Percentiles rank a stretch among this genome's conserved stretches.
These are phyloP conservation scores for Poterioochromonas sp. DNA, from an alignment of 352 stramenopile species.

Conservation along the genomic window DNA sequence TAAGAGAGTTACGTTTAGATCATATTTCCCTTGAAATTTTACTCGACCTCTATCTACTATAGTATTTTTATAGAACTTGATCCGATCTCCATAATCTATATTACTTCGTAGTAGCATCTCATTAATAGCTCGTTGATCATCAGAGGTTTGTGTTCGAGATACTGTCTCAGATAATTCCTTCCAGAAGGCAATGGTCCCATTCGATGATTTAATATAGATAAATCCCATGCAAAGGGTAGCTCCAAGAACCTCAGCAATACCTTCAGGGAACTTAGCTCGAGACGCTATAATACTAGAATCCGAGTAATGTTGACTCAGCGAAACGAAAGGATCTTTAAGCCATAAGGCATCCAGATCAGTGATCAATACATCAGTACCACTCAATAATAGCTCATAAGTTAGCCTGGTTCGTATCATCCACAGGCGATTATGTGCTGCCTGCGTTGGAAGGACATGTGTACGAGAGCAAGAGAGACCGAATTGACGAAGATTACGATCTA, in stretches of 20 bases:
- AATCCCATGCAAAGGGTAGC: constrained; percentile 13
- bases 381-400: background rate
- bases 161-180: background rate
- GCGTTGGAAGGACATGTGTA: background rate
- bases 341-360: constrained; percentile 1
- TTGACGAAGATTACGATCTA: background rate
- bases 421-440: background rate
- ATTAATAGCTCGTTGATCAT: background rate
- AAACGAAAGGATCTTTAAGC: background rate
- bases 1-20: background rate
- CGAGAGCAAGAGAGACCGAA: background rate
- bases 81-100: background rate
- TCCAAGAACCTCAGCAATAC: background rate
- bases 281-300: background rate
- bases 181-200: background rate
- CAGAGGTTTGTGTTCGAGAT: background rate
- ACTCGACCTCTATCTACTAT: background rate
- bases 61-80: background rate
- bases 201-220: background rate
- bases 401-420: background rate
- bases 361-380: background rate
- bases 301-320: background rate
- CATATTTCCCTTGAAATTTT: background rate
- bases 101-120: too few species aligned
- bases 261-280: background rate